Evolutionary conservation across 169 alveolate genomes (phyloP).

Genomic region (Plasmodium reichenowi): DNA sequence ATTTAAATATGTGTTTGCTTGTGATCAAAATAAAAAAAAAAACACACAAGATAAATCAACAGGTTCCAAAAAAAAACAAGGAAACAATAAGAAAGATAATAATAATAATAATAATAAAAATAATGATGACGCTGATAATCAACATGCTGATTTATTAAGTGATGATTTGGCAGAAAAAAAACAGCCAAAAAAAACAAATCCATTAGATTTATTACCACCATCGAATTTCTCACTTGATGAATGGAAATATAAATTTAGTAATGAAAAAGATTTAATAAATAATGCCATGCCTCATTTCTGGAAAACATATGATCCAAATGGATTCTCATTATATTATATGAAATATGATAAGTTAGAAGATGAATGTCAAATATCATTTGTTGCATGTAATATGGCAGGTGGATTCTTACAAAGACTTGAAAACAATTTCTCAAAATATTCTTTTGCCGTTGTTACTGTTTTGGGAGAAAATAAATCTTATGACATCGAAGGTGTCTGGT

Average conservation of each 20-base stretch:
- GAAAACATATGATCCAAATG: slow-evolving; percentile 90
- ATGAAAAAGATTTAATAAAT: slow-evolving; percentile 91
- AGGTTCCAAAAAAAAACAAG: slow-evolving; percentile 78
- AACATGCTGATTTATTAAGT: slow-evolving; percentile 32
- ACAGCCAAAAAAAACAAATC: slow-evolving; percentile 83
- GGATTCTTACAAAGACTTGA: slow-evolving; percentile 96
- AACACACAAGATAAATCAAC: slow-evolving; percentile 50
- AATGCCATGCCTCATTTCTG: slow-evolving; percentile 93
- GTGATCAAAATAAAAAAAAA: slow-evolving; percentile 59
- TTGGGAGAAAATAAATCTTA: slow-evolving; percentile 93
- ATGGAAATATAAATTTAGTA: slow-evolving; percentile 95
- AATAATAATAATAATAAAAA: neutral
- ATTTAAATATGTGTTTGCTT: slow-evolving; percentile 61
- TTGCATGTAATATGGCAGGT: slow-evolving; percentile 93
- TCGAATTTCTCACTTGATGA: slow-evolving; percentile 92
- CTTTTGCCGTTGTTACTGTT: slow-evolving; percentile 96
- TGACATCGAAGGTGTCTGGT: slow-evolving; percentile 97
- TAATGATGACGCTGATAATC: slow-evolving; percentile 7
- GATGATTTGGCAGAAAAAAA: slow-evolving; percentile 80
- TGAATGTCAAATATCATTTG: slow-evolving; percentile 93
- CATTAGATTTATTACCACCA: slow-evolving; percentile 93
- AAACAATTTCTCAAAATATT: slow-evolving; percentile 91
- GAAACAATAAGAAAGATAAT: slow-evolving; percentile 28
- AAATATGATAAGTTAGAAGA: slow-evolving; percentile 95
- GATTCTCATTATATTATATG: slow-evolving; percentile 93